These are phyloP conservation scores for Saccharomyces hybrid DNA, from an alignment of 1,139 yeast genomes.

Conservation along the genomic window DNA sequence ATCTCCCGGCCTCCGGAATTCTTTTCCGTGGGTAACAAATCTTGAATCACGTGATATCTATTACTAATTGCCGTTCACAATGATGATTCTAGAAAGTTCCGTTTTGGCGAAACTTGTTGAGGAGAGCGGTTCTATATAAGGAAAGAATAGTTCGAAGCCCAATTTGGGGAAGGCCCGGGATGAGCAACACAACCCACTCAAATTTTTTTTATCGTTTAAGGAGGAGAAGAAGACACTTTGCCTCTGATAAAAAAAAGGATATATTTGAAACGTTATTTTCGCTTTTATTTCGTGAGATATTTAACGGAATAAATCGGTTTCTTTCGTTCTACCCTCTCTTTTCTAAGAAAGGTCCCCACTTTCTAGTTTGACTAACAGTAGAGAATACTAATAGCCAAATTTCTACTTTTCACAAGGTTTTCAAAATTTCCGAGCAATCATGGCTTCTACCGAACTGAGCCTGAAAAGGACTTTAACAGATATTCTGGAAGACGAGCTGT, in stretches of 20 bases:
- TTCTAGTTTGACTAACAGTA: neutral
- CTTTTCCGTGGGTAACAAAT: neutral
- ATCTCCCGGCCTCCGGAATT: neutral
- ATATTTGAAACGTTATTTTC: neutral
- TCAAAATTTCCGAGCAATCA: conserved; percentile 2
- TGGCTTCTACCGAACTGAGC: conserved; percentile 27
- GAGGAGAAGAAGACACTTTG: neutral
- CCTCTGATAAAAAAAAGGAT: neutral
- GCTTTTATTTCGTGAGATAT: neutral
- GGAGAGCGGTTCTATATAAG: neutral
- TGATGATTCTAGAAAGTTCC: neutral
- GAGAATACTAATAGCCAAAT: neutral
- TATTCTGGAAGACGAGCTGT: conserved; percentile 58
- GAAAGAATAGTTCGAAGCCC: neutral
- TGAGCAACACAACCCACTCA: neutral
- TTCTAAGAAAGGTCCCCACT: neutral
- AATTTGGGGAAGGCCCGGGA: neutral
- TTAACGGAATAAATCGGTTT: neutral
- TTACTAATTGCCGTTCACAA: neutral
- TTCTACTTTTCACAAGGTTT: neutral
- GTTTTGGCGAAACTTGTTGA: neutral
- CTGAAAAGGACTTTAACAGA: conserved; percentile 45
- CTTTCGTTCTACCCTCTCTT: neutral
- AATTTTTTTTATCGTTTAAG: neutral
- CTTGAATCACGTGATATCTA: neutral